Evolutionary conservation across 2,329 filamentous ascomycete species (phyloP).

Genomic region (Fusarium sp.): DNA sequence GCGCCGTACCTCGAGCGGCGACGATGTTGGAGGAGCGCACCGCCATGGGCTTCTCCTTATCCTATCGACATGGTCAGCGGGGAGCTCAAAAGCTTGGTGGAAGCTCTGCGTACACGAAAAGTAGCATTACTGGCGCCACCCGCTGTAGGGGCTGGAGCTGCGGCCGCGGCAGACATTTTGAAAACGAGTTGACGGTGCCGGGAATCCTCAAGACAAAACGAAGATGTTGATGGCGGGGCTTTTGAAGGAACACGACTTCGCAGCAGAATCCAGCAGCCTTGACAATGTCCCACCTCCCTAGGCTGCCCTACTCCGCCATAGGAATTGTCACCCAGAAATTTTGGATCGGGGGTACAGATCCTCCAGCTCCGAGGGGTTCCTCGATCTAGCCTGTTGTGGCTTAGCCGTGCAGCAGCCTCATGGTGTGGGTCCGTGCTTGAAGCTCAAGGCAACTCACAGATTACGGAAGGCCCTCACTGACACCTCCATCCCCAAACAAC

Average conservation of each 20-base stretch:
- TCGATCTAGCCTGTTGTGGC: slow-evolving; percentile 37
- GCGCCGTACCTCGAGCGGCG: slow-evolving; percentile 84
- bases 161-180: slow-evolving; percentile 58
- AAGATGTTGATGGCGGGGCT: slow-evolving; percentile 48
- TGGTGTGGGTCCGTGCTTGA: slow-evolving; percentile 47
- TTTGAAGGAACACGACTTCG: slow-evolving; percentile 47
- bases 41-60: slow-evolving; percentile 98
- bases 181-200: slow-evolving; percentile 46
- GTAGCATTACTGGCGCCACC: slow-evolving; percentile 63
- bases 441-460: slow-evolving; percentile 56
- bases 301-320: slow-evolving; percentile 53
- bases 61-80: slow-evolving; percentile 60
- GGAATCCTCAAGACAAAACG: slow-evolving; percentile 40
- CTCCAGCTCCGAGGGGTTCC: slow-evolving; percentile 52
- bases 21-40: slow-evolving; percentile 97
- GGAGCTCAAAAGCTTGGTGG: slow-evolving; percentile 50
- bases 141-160: slow-evolving; percentile 45
- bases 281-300: slow-evolving; percentile 54
- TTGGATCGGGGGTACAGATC: slow-evolving; percentile 56
- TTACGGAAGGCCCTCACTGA: slow-evolving; percentile 55
- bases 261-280: slow-evolving; percentile 47
- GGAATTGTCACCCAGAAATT: slow-evolving; percentile 52
- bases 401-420: slow-evolving; percentile 43
- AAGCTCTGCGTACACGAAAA: slow-evolving; percentile 64
- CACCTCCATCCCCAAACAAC: slow-evolving; percentile 48